Evolutionary conservation across 371 early-diverging fungal genomes (phyloP).

Genomic region (Capillidium rhysosporum): DNA sequence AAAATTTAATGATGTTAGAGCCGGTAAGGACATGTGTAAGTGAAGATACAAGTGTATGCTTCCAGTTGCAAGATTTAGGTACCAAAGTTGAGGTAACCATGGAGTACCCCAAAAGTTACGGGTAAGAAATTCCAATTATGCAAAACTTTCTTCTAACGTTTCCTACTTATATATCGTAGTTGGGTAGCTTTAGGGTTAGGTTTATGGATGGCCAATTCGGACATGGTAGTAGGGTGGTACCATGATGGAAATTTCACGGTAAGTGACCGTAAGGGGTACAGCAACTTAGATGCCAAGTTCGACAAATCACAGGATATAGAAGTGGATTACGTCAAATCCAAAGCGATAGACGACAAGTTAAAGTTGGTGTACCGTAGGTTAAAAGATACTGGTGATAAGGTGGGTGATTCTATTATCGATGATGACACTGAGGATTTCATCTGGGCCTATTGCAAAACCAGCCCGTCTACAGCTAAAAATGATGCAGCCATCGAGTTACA

Average conservation of each 20-base stretch:
- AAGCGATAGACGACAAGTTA: not conserved
- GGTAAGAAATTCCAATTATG: not conserved
- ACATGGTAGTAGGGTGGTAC: slow-evolving; percentile 1
- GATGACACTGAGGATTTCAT: not conserved
- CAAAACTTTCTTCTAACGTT: not conserved
- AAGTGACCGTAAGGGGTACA: not conserved
- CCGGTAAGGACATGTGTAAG: not conserved
- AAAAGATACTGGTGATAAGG: not conserved
- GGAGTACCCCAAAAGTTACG: not conserved
- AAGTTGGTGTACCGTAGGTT: not conserved
- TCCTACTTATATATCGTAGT: not conserved
- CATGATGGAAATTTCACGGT: not conserved
- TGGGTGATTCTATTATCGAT: not conserved
- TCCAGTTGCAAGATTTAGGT: not conserved
- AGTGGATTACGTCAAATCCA: not conserved
- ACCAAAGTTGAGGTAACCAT: not conserved
- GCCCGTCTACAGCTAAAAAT: not conserved
- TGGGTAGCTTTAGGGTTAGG: slow-evolving; percentile 5
- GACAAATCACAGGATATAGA: not conserved
- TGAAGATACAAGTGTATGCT: not conserved
- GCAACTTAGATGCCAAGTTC: not conserved
- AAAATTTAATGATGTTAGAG: no score
- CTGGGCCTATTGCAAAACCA: slow-evolving; percentile 3
- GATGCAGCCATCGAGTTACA: not conserved
- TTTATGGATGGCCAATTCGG: slow-evolving; percentile 1